phyloP scores from a whole-genome alignment of 2,329 filamentous ascomycete genomes.

The Fusarium verrucosum region DNA sequence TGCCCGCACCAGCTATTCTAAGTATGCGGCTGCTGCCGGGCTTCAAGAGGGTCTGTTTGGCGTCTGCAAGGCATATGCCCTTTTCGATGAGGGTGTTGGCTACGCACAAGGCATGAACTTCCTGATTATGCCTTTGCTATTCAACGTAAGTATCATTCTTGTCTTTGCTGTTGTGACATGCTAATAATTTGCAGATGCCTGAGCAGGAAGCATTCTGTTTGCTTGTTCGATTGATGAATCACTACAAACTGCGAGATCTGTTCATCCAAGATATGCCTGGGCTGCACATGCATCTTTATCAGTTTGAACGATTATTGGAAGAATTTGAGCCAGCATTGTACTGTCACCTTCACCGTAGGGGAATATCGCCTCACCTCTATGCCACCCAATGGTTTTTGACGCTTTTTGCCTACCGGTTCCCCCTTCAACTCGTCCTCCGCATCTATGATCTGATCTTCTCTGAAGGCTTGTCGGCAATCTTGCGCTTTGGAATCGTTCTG shows the following conservation, averaged over 20 bases:
- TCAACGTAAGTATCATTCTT: constrained; percentile 73
- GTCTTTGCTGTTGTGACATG: background rate
- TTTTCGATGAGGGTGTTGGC: constrained; percentile 93
- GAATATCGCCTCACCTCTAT: constrained; percentile 91
- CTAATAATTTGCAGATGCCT: constrained; percentile 72
- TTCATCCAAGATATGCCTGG: constrained; percentile 98
- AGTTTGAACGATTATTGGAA: constrained; percentile 93
- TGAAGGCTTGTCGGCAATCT: constrained; percentile 89
- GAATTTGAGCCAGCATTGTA: constrained; percentile 94
- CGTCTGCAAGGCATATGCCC: constrained; percentile 95
- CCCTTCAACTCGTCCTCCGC: constrained; percentile 91
- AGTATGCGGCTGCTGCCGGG: constrained; percentile 89
- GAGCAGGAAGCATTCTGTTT: constrained; percentile 97
- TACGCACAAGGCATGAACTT: constrained; percentile 99
- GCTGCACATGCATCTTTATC: constrained; percentile 89
- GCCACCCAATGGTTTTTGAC: constrained; percentile 99
- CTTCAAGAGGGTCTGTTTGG: constrained; percentile 94
- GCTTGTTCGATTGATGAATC: constrained; percentile 93
- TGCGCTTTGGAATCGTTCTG: constrained; percentile 92
- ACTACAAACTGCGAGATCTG: constrained; percentile 90
- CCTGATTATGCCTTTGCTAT: constrained; percentile 92
- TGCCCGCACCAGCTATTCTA: constrained; percentile 93
- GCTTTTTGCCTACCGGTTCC: constrained; percentile 97
- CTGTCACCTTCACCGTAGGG: constrained; percentile 88
- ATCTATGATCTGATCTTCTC: constrained; percentile 96